Percentiles rank a stretch among this genome's conserved stretches.
Conservation (phyloP, 305 asterid species). For the Fraxinus sp. region DNA sequence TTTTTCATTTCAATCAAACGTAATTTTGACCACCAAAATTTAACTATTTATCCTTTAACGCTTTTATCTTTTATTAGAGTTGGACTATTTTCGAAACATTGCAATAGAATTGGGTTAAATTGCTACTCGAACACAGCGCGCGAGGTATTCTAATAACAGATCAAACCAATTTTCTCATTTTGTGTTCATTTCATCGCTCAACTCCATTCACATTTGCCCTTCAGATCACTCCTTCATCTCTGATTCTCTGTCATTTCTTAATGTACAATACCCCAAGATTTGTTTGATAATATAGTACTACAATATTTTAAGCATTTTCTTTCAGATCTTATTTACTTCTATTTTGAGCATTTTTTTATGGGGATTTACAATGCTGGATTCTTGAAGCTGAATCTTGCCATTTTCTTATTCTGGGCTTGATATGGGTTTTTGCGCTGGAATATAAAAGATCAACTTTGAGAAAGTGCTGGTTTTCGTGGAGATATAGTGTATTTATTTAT, state of each 20-base stretch:
- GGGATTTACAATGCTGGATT: constrained; percentile 14
- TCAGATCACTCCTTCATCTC: not conserved
- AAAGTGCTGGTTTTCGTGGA: constrained; percentile 15
- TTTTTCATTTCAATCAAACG: too few relatives aligned
- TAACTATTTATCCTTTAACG: not conserved
- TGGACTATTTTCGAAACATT: not conserved
- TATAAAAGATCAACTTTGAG: constrained; percentile 1
- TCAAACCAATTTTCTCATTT: not conserved
- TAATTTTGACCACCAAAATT: too few relatives aligned
- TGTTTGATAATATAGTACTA: not conserved
- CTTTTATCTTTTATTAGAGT: too few relatives aligned
- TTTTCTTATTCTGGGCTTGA: not conserved
- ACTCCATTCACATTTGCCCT: not conserved
- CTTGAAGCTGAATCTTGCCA: not conserved
- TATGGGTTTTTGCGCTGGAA: constrained; percentile 17
- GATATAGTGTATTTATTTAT: constrained; percentile 22
- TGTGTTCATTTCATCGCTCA: not conserved
- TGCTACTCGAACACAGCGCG: not conserved
- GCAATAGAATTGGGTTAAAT: not conserved
- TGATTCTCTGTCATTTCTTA: not conserved
- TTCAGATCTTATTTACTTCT: not conserved
- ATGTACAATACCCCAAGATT: not conserved
- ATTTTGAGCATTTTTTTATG: constrained; percentile 1
- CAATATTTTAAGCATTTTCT: not conserved
- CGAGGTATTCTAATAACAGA: not conserved